Percentiles rank a stretch among this genome's conserved stretches.
These are phyloP conservation scores for Mrakiaceae sp. DNA, from an alignment of 1,284 basidiomycete species.

Conservation along the genomic window DNA sequence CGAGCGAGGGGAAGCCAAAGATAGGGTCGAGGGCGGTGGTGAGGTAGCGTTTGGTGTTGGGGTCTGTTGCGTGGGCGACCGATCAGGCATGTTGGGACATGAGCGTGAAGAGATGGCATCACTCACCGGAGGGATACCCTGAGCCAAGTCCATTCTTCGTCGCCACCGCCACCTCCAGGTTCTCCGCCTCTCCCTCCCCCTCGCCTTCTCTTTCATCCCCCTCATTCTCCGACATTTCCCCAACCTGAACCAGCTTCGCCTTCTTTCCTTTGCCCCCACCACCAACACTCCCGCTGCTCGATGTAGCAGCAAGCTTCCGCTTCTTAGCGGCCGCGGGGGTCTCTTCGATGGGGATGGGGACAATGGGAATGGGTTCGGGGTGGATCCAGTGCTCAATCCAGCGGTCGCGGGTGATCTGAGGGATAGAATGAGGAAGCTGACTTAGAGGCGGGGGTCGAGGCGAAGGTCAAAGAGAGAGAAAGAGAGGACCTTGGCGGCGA, in stretches of 20 bases:
- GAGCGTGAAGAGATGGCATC: background rate
- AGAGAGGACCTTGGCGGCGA: constrained; percentile 75
- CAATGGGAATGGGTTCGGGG: constrained; percentile 29
- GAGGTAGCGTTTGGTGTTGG: constrained; percentile 82
- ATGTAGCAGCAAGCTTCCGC: constrained; percentile 1
- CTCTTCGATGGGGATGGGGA: no score
- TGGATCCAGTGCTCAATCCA: constrained; percentile 74
- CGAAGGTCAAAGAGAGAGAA: background rate
- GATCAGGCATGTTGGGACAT: constrained; percentile 3
- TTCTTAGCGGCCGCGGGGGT: background rate
- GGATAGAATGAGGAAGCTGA: background rate
- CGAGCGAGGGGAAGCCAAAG: constrained; percentile 85
- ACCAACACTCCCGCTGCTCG: constrained; percentile 12
- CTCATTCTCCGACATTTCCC: constrained; percentile 3
- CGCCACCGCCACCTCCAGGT: constrained; percentile 33
- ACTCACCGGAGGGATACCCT: constrained; percentile 75
- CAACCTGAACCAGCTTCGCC: constrained; percentile 14
- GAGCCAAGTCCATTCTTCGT: constrained; percentile 22
- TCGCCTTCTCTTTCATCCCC: constrained; percentile 20
- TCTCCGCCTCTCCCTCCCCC: constrained; percentile 40
- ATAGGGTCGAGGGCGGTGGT: constrained; percentile 65
- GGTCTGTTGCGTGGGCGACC: constrained; percentile 46
- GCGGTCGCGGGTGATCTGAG: constrained; percentile 60
- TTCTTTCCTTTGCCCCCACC: constrained; percentile 12
- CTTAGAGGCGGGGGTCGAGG: background rate